Evolutionary conservation across 257 asterid genomes (phyloP).

Genomic region (Nyctanthes arbortristis): DNA sequence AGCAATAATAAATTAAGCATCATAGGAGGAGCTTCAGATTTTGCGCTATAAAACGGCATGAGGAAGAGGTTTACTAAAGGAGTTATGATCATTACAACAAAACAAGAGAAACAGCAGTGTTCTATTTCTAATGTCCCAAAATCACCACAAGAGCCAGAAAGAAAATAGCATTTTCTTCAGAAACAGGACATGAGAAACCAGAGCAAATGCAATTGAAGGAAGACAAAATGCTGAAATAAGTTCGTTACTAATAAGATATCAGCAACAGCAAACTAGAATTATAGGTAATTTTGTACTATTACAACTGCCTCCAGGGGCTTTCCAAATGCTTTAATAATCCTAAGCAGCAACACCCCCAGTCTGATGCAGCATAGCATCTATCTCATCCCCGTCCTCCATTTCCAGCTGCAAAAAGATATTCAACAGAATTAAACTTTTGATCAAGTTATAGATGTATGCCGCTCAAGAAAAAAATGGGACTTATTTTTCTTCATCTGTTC

Average conservation of each 20-base stretch:
- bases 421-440: neutral
- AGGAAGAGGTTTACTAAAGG: too few species aligned
- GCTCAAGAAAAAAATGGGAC: too few species aligned
- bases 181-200: neutral
- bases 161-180: neutral
- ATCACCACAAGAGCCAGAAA: neutral
- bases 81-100: neutral
- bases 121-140: neutral
- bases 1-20: too few species aligned
- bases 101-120: neutral
- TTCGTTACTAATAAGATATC: neutral
- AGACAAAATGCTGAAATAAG: neutral
- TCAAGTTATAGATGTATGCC: too few species aligned
- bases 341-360: constrained; percentile 27
- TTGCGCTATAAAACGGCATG: too few species aligned
- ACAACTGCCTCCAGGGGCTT: neutral
- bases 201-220: neutral
- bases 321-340: neutral
- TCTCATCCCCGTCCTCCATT: constrained; percentile 52
- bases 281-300: neutral
- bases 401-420: constrained; percentile 25
- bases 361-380: constrained; percentile 45
- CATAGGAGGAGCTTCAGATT: too few species aligned
- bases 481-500: too few species aligned
- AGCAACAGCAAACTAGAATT: neutral